phyloP scores from a whole-genome alignment of 371 early-diverging fungal species.

The Mucor piriformis region DNA sequence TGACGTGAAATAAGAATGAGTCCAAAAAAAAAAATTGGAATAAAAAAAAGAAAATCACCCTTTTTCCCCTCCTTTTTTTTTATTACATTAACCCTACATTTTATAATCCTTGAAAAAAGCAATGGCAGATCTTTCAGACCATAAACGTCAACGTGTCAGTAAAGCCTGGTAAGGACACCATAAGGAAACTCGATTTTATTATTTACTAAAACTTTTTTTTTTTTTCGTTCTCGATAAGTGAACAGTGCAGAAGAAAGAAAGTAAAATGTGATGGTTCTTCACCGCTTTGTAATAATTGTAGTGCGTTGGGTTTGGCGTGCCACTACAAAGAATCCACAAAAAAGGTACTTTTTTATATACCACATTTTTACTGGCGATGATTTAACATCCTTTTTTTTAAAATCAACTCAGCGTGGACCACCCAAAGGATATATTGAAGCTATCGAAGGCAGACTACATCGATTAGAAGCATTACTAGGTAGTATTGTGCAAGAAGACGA shows the following conservation, averaged over 20 bases:
- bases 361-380: too few species aligned
- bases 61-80: background rate
- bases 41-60: background rate
- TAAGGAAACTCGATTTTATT: background rate
- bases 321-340: constrained; percentile 47
- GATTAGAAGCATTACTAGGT: constrained; percentile 64
- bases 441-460: constrained; percentile 68
- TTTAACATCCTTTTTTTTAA: background rate
- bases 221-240: constrained; percentile 28
- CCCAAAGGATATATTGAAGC: constrained; percentile 78
- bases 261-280: constrained; percentile 63
- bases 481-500: constrained; percentile 61
- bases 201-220: background rate
- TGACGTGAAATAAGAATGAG: constrained; percentile 10
- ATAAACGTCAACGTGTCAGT: constrained; percentile 51
- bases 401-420: constrained; percentile 63
- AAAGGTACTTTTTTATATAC: too few species aligned
- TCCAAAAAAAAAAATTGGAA: background rate
- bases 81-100: background rate
- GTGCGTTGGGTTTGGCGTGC: constrained; percentile 30
- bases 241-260: constrained; percentile 63
- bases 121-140: constrained; percentile 16
- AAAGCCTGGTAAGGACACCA: constrained; percentile 45
- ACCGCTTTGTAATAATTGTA: constrained; percentile 53
- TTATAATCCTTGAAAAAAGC: background rate